Evolutionary conservation across 2,329 filamentous ascomycete species (phyloP).

Genomic region (Elsinoe fawcettii): DNA sequence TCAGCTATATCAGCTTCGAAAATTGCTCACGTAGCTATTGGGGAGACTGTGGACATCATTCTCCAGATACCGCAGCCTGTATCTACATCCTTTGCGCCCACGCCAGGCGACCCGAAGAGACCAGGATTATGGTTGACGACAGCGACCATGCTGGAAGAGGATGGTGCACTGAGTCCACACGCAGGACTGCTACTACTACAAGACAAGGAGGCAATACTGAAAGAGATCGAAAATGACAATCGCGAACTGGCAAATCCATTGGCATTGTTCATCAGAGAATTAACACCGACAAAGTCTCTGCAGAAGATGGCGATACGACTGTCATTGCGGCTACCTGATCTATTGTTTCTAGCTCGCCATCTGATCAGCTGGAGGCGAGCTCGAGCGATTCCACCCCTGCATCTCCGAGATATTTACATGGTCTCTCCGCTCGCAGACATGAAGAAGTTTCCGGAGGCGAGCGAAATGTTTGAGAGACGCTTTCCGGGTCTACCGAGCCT

Average conservation of each 20-base stretch:
- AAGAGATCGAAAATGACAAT: constrained; percentile 58
- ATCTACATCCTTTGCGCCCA: constrained; percentile 66
- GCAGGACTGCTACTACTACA: constrained; percentile 80
- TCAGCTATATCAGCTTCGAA: constrained; percentile 73
- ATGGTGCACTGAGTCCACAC: constrained; percentile 67
- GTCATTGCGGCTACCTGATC: constrained; percentile 67
- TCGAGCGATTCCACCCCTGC: constrained; percentile 81
- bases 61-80: constrained; percentile 55
- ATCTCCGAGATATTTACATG: constrained; percentile 83
- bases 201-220: constrained; percentile 72
- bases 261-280: constrained; percentile 59
- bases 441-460: constrained; percentile 59
- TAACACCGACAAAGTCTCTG: constrained; percentile 56
- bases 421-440: constrained; percentile 84
- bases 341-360: constrained; percentile 82
- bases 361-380: constrained; percentile 94
- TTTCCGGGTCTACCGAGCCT: constrained; percentile 80
- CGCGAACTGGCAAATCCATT: constrained; percentile 70
- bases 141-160: constrained; percentile 65
- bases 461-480: constrained; percentile 61
- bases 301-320: constrained; percentile 62
- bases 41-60: constrained; percentile 52
- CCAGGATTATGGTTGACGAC: constrained; percentile 82
- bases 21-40: constrained; percentile 76
- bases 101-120: constrained; percentile 59